Evolutionary conservation across 306 rosid species (phyloP), one percentile per base, ranked within the genome.

Genomic region (Corylus americana): DNA sequence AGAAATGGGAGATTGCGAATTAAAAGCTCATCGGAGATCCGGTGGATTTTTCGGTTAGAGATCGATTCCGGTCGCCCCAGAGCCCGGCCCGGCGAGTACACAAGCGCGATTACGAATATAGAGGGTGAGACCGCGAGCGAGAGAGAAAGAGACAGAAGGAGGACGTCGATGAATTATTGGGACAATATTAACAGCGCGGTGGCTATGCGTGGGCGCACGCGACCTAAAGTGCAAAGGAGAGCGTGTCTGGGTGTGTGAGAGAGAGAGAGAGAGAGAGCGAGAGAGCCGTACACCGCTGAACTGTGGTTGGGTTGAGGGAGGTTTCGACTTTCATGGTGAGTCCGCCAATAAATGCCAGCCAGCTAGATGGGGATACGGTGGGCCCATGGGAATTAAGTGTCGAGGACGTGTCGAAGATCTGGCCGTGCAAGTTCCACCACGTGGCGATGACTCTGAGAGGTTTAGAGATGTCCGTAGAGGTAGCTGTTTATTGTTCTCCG

Each of bases 331-430:
- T 62, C 31, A 62, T 47, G 11, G 16, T 78, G 37, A 62, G 25
- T 16, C 51, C 3, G 49, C 91, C 90, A 81, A 83, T 90, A 83
- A 89, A 93, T 90, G 87, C 80, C 16, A 8, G 94, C 88, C 90
- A 88, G 85, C 87, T 77, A 74, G 31, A 12, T 18, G 12, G n/a
- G 22, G 27, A 69, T 59, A 22, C 62, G 4, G 4, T 16, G 11
- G 86, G 91, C 80, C 92, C 87, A 74, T 74, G 3, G 1, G 69
- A 54, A 48, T 79, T 63, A 74, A 69, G 51, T 42, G 10, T 2
- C 54, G 1, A 0, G 59, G 74, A 59, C 91, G 88, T 82, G 87
- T 84, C 64, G 12, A 6, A 1, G 0, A 7, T 73, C 7, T 47
- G 62, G 58, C 74, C 74, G 76, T 7, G 11, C 18, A 64, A 5